Base-by-base conservation (phyloP, 164 flowering plant genomes). In the Vitis riparia region DNA sequence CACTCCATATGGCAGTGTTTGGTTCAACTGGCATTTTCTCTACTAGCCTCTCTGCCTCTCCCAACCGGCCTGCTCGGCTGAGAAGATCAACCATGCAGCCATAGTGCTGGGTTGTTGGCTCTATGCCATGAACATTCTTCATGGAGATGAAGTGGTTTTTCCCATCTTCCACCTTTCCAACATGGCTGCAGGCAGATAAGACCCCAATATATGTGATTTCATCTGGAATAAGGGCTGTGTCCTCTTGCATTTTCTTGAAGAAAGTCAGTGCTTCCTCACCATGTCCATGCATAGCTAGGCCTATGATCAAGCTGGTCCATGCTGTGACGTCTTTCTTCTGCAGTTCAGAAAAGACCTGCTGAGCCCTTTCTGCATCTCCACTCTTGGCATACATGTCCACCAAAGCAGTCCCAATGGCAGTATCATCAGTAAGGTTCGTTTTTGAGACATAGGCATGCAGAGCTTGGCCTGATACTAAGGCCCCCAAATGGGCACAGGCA, bases 271-370 rank as follows among this genome's bases (percentile, higher is more conserved):
- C 79, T 63, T 68, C 71, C 62, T 70, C 57, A 1, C 73, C 77
- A 59, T 66, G 67, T 1, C 82, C 82, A 48, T 73, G 68, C 63
- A 71, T 69, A 2, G 82, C 77, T 59, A 76, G 69, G n/a, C 79
- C 82, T 14, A 51, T 65, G 47, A 80, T 78, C 70, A 80, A 72
- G 52, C 66, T 73, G 4, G 84, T 83, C 86, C 86, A 83, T 16
- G 79, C 60, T 51, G 75, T 71, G 13, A 71, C 65, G 66, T 83
- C 82, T 47, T 66, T 81, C 47, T 73, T 70, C 7, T 44, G 59
- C 73, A 81, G 51, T 12, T n/a, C 16, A 14, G 48, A 27, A n/a
- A 81, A 81, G 19, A 81, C 68, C 12, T 29, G 17, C 63, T 63
- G 52, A 1, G 79, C 80, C 71, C 63, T 75, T 23, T 51, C 66